Evolutionary conservation across 805 yeast genomes (phyloP), one percentile per base, ranked within the genome.

Genomic region (Saturnispora halmiae): DNA sequence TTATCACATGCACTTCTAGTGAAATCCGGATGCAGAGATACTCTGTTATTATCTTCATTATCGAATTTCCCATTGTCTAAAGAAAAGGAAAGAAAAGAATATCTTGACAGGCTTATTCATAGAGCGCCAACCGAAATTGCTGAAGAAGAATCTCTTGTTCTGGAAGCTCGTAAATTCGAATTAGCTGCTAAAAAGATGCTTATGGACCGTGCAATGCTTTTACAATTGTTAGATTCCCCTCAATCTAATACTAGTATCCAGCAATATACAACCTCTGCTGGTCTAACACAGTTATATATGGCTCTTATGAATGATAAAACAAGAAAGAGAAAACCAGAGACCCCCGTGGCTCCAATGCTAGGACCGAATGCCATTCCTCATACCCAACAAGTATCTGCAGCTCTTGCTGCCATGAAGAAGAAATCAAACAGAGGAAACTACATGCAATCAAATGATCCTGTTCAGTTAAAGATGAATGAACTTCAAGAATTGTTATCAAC

Each of bases 121-220:
- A 67, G 99, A 50, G 77, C 90, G 2, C 96, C 98, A 1, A 94
- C 96, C 0, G 98, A 92, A 57, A 84, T 92, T 34, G 97, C 97
- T 0, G 98, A 92, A 63, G 99, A 92, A 56, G 97, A 92, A 58
- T 86, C 95, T 0, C 66, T 92, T 37, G 84, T 92, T 9, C 79
- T 90, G 24, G 98, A 92, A 57, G 94, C 96, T 2, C 74, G 94
- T 36, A 79, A 90, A 48, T 84, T 92, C 47, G 97, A 92, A 55
- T 73, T 86, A 43, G 84, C 94, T 2, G 94, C 96, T 0, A 88
- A 86, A 64, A 82, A 84, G 58, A 82, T 90, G 69, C 69, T 87
- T 40, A 64, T 70, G 36, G 98, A 92, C 58, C 71, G 98, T 49
- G 79, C 85, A 2, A 79, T 82, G 37, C 60, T 92, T 27, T 64